A percentile compares a stretch with the other conserved stretches of the same genome.
phyloP scores from a whole-genome alignment of 441 rosid genomes.

The Isatis lusitanica region DNA sequence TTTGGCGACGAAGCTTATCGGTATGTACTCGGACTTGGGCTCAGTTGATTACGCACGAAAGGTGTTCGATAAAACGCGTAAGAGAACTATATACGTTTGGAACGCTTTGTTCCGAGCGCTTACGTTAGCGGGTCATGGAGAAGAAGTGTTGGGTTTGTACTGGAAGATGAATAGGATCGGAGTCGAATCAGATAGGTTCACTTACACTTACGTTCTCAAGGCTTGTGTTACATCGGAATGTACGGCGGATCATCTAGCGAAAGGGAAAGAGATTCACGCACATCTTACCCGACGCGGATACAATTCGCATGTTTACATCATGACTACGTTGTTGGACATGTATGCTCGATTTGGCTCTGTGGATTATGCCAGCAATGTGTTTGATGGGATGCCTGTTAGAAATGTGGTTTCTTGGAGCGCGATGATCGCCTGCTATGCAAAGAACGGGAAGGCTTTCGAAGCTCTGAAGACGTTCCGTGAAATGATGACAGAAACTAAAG shows the following conservation, averaged over 20 bases:
- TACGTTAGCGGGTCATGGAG: conserved; percentile 70
- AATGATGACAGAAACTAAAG: conserved; percentile 47
- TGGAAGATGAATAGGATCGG: conserved; percentile 61
- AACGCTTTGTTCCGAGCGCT: conserved; percentile 84
- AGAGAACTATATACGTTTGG: conserved; percentile 76
- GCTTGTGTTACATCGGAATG: conserved; percentile 71
- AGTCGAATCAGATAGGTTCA: conserved; percentile 69
- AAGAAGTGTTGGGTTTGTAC: conserved; percentile 68
- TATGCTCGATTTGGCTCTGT: conserved; percentile 79
- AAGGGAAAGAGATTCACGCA: conserved; percentile 84
- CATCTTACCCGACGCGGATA: conserved; percentile 64
- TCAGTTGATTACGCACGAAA: conserved; percentile 59
- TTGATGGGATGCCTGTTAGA: conserved; percentile 46
- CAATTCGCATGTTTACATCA: conserved; percentile 60
- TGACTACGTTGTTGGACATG: conserved; percentile 90
- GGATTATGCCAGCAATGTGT: conserved; percentile 53
- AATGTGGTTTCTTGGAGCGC: conserved; percentile 80
- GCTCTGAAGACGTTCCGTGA: conserved; percentile 61
- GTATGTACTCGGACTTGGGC: conserved; percentile 58
- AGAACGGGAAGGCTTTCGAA: conserved; percentile 55
- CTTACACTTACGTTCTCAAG: conserved; percentile 79
- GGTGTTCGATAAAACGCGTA: conserved; percentile 79
- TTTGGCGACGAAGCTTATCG: conserved; percentile 85
- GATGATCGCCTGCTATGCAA: conserved; percentile 69
- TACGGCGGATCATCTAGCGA: conserved; percentile 39